phyloP scores from a whole-genome alignment of 2,329 filamentous ascomycete genomes.

The Aspergillus niger region DNA sequence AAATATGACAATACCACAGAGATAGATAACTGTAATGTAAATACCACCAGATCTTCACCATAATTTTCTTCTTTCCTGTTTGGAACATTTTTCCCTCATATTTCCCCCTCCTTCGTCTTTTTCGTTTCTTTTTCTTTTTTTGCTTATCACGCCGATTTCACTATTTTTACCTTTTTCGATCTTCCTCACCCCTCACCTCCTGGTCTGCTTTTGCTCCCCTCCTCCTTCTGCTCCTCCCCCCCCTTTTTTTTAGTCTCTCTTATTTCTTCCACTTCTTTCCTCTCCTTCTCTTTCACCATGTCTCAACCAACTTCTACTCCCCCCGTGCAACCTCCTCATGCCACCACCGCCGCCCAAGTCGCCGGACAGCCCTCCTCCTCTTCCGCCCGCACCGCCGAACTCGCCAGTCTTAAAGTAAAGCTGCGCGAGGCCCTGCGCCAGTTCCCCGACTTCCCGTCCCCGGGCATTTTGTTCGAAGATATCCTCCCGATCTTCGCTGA shows the following conservation, averaged over 20 bases:
- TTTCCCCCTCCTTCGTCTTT: conserved; percentile 4
- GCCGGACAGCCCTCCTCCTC: conserved; percentile 47
- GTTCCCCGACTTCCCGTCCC: conserved; percentile 87
- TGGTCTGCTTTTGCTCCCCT: conserved; percentile 19
- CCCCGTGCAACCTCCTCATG: conserved; percentile 36
- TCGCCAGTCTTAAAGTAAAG: conserved; percentile 65
- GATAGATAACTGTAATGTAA: background rate
- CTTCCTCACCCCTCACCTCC: conserved; percentile 21
- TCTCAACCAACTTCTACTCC: conserved; percentile 36
- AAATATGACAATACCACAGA: background rate
- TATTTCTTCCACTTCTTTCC: conserved; percentile 18
- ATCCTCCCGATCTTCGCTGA: conserved; percentile 95
- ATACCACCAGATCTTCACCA: conserved; percentile 13
- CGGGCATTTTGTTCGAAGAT: conserved; percentile 94
- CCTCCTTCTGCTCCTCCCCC: background rate
- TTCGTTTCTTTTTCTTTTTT: background rate
- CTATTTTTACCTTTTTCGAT: conserved; percentile 22
- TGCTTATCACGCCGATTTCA: conserved; percentile 20
- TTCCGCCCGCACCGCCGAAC: conserved; percentile 55
- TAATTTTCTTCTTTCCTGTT: conserved; percentile 9
- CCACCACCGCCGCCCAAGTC: conserved; percentile 44
- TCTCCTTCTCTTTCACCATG: conserved; percentile 37
- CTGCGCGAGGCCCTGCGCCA: conserved; percentile 75
- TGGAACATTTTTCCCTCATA: conserved; percentile 15
- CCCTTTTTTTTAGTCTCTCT: conserved; percentile 19